These are phyloP conservation scores for Sungouiozyma ichnusensis DNA, from an alignment of 805 yeast genomes.

Conservation along the genomic window DNA sequence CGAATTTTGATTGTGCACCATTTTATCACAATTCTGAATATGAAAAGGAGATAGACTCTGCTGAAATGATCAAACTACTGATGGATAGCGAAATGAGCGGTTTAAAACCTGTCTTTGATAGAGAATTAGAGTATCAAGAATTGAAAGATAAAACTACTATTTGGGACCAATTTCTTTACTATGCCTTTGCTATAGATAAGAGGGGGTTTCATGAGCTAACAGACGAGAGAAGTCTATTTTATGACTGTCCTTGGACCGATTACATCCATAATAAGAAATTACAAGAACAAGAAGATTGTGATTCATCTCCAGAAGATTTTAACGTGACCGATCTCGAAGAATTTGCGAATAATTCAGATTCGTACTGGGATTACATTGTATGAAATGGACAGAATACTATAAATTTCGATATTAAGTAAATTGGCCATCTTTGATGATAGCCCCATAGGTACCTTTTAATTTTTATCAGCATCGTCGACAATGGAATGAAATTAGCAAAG, in stretches of 20 bases:
- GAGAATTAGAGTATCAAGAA: conserved; percentile 21
- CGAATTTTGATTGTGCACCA: conserved; percentile 13
- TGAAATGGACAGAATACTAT: neutral
- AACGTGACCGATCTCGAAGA: neutral
- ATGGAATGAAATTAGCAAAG: neutral
- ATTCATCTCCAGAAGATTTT: neutral
- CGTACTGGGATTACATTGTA: neutral
- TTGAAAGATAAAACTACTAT: conserved; percentile 4
- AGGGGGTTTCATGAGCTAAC: conserved; percentile 18
- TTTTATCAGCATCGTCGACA: neutral
- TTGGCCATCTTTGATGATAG: neutral
- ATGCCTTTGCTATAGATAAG: conserved; percentile 18
- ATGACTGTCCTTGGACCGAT: conserved; percentile 9
- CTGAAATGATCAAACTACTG: conserved; percentile 10
- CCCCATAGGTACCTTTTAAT: too few relatives aligned
- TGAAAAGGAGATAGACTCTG: conserved; percentile 17
- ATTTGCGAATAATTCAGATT: neutral
- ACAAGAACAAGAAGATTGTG: conserved; percentile 3
- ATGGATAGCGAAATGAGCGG: conserved; percentile 12
- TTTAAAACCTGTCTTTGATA: conserved; percentile 12
- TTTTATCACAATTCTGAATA: conserved; percentile 12
- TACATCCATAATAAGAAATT: conserved; percentile 5
- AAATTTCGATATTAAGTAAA: too few relatives aligned
- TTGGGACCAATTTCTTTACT: conserved; percentile 16
- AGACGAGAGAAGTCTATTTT: conserved; percentile 14